A percentile compares a stretch with the other conserved stretches of the same genome.
phyloP scores from a whole-genome alignment of 805 yeast species.

The Pichia deserticola region DNA sequence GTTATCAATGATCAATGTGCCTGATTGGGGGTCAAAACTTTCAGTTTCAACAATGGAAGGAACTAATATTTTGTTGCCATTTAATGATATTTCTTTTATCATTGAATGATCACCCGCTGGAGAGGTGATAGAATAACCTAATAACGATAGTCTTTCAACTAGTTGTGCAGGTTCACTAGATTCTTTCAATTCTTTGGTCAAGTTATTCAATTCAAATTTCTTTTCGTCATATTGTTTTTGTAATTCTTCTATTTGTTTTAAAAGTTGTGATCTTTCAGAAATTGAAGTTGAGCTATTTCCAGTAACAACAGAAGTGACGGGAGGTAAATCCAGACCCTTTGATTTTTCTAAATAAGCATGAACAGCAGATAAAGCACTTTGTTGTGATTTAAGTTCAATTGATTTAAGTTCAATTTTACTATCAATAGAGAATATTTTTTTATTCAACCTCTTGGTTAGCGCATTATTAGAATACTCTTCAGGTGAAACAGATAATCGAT shows the following conservation, averaged over 20 bases:
- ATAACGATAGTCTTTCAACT: conserved; percentile 3
- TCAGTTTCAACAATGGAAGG: conserved; percentile 2
- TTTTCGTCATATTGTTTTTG: conserved; percentile 5
- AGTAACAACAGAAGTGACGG: neutral
- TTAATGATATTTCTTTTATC: neutral
- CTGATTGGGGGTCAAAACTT: conserved; percentile 3
- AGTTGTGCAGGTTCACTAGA: neutral
- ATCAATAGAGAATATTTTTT: conserved; percentile 2
- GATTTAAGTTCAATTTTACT: conserved; percentile 10
- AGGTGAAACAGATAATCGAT: conserved; percentile 11
- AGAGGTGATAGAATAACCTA: conserved; percentile 8
- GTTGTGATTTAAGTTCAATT: conserved; percentile 10
- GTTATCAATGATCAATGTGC: conserved; percentile 1
- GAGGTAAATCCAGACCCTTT: conserved; percentile 6
- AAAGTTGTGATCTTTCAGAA: neutral
- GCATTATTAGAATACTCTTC: neutral
- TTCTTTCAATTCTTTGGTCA: conserved; percentile 21
- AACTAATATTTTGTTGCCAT: neutral
- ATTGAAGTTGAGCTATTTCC: neutral
- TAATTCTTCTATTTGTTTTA: conserved; percentile 6
- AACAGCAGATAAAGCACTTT: conserved; percentile 12
- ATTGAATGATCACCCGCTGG: conserved; percentile 1
- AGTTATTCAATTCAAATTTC: conserved; percentile 2
- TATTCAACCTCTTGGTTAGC: neutral
- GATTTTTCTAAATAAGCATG: conserved; percentile 12